Percentiles rank a stretch among this genome's conserved stretches.
Evolutionary conservation across 2,329 filamentous ascomycete species (phyloP).

Genomic region (Trichoderma sp.): DNA sequence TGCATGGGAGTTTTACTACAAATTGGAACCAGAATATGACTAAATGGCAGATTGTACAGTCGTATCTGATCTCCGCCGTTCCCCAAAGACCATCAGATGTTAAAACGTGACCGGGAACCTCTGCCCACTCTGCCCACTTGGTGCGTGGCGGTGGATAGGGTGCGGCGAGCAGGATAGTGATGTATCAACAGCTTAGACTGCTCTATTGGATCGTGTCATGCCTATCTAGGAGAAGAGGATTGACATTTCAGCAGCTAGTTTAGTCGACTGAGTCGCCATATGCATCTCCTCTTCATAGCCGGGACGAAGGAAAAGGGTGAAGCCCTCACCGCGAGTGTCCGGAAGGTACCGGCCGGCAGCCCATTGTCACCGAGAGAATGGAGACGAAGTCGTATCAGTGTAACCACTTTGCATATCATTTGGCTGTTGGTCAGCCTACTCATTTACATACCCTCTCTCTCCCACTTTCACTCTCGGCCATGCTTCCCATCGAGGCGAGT

Average conservation of each 20-base stretch:
- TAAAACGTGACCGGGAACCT: not conserved
- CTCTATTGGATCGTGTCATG: not conserved
- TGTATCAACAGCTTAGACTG: not conserved
- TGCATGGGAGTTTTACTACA: not conserved
- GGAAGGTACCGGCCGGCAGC: not conserved
- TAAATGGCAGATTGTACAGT: not conserved
- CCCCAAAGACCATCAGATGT: not conserved
- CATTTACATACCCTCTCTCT: not conserved
- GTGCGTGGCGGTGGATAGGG: not conserved
- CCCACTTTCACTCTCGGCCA: not conserved
- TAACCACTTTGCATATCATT: not conserved
- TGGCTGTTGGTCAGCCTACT: not conserved
- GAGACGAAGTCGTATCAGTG: not conserved
- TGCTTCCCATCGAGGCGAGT: not conserved
- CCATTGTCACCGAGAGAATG: not conserved
- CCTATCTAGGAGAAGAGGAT: not conserved
- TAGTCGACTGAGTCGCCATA: not conserved
- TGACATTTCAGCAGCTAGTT: not conserved
- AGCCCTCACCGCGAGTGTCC: not conserved
- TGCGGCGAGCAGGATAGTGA: not conserved
- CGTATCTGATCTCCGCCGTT: not conserved
- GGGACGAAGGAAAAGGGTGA: not conserved
- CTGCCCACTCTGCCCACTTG: conserved; percentile 9
- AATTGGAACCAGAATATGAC: not conserved
- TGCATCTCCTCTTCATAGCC: not conserved